Base-by-base conservation (phyloP, 2,329 filamentous ascomycete species). In the Triangularia verruculosa region DNA sequence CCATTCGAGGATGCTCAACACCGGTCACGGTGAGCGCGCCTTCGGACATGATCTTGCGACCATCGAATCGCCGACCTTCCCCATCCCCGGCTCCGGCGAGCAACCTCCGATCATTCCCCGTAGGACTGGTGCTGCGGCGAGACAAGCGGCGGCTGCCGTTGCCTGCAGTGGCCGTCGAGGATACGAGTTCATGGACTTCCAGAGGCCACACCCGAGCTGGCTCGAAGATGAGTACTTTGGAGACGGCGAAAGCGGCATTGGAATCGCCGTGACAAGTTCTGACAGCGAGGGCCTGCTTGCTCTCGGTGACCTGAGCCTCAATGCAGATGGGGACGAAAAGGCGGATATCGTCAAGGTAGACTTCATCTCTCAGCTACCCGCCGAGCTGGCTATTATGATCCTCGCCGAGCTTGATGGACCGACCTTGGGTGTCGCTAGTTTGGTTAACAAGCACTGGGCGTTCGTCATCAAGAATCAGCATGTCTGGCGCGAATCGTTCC, bases 181-280 rank as follows among this genome's bases (percentile, higher is more conserved):
- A 11, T 68, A 68, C 51, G 69, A 69, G 4, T 28, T 67, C 57
- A 57, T 71, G 52, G 69, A 72, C 6, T 65, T 65, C 1, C 62
- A 70, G 66, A 77, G 74, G 39, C 74, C 76, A 56, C 75, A 79
- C 28, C 79, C 78, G 47, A 76, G 78, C 57, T 79, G 80, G 75
- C 71, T 84, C 7, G 72, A 78, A 30, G 81, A 85, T 2, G 81
- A 83, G 17, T 77, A 76, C 56, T 72, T 76, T n/a, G 85, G 82
- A 67, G 86, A 89, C 67, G 78, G 81, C 25, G 86, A 89, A 74
- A 89, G 87, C 69, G 86, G 86, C 20, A 87, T 89, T 59, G 86
- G 85, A 30, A 88, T 89, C 57, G 78, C 81, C 0, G 74, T 87
- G 2, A 81, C 82, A 1, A 73, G 79, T 17, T 75, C 78, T 25